Evolutionary conservation across 495 filamentous ascomycete species (phyloP).

Genomic region (Tuber umbilicatum): DNA sequence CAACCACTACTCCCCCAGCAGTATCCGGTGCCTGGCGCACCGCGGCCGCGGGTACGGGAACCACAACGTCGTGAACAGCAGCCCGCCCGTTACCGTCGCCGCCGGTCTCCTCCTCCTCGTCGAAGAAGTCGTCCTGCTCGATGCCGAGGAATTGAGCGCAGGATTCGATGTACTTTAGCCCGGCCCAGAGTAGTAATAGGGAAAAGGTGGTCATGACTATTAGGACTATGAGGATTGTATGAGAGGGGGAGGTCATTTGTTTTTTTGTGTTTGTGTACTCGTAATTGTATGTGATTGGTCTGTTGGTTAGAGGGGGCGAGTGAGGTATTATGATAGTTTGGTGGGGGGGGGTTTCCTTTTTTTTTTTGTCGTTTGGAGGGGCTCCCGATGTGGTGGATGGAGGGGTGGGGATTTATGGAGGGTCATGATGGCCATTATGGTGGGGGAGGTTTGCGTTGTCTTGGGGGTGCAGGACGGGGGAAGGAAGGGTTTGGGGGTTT

Average conservation of each 20-base stretch:
- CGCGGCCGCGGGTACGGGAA: neutral
- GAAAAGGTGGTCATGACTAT: neutral
- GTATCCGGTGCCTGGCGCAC: neutral
- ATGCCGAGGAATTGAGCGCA: conserved; percentile 14
- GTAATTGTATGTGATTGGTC: neutral
- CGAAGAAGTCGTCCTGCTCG: neutral
- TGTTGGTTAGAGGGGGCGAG: neutral
- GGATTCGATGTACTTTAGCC: conserved; percentile 20
- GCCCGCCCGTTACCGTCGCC: neutral
- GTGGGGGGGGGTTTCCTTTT: neutral
- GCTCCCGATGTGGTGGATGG: neutral
- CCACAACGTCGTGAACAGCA: neutral
- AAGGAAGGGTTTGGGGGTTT: neutral
- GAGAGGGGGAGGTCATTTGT: conserved; percentile 9
- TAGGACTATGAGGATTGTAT: conserved; percentile 10
- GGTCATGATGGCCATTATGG: neutral
- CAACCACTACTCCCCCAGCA: neutral
- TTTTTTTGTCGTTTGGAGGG: neutral
- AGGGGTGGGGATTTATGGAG: neutral
- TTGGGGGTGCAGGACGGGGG: neutral
- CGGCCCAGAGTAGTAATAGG: conserved; percentile 7
- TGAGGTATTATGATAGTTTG: neutral
- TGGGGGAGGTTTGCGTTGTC: neutral
- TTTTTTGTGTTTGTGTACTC: neutral
- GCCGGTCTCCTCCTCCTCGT: neutral